Evolutionary conservation across 192 early-diverging fungal species (phyloP).

Genomic region (Lunasporangiospora selenospora): DNA sequence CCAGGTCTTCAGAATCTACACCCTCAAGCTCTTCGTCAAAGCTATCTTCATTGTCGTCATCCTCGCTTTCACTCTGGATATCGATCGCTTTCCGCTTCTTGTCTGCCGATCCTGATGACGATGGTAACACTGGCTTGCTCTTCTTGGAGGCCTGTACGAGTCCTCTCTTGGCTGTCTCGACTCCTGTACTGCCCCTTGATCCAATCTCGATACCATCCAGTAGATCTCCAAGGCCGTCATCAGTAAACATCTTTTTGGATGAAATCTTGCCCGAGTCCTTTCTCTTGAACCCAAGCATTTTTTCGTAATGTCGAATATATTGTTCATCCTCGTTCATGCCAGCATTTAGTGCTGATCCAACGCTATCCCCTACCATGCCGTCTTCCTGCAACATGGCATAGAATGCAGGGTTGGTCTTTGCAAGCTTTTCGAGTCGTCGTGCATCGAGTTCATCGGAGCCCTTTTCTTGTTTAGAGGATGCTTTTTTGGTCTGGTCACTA

Average conservation of each 20-base stretch:
- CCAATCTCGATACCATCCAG: constrained; percentile 49
- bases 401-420: constrained; percentile 54
- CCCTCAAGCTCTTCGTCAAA: constrained; percentile 41
- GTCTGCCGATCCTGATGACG: background rate
- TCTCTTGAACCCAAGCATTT: constrained; percentile 55
- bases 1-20: constrained; percentile 34
- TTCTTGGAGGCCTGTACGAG: no score
- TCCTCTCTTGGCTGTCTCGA: constrained; percentile 3
- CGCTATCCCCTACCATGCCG: constrained; percentile 35
- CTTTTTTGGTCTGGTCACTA: background rate
- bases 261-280: constrained; percentile 48
- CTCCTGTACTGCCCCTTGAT: constrained; percentile 10
- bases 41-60: constrained; percentile 23
- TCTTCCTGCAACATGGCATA: constrained; percentile 54
- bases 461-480: background rate
- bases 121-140: background rate
- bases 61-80: constrained; percentile 41
- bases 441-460: constrained; percentile 22
- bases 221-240: constrained; percentile 60
- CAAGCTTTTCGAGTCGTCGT: constrained; percentile 49
- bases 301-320: constrained; percentile 59
- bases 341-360: constrained; percentile 13
- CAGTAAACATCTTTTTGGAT: constrained; percentile 53
- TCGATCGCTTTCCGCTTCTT: constrained; percentile 23
- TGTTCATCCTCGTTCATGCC: constrained; percentile 56